Base-by-base conservation (phyloP, 352 stramenopile species). In the Phytophthora syringae region DNA sequence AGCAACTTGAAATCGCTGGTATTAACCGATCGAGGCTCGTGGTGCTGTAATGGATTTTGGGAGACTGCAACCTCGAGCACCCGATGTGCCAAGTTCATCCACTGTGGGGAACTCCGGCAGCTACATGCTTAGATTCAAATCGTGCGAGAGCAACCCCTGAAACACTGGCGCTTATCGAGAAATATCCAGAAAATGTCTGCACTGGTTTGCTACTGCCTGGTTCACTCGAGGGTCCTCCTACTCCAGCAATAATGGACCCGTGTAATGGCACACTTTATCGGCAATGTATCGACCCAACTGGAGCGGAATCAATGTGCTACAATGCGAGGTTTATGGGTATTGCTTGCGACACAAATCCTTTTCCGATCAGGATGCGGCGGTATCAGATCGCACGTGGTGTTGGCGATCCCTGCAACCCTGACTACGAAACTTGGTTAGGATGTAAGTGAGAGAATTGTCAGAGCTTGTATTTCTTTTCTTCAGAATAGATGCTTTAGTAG, bases 201-300 rank as follows among this genome's bases (percentile, higher is more conserved):
- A 57, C 37, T 16, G 73, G 51, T 30, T 44, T 68, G 30, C 13
- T 63, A 13, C 24, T 48, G 0, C 51, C 65, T 7, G 57, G n/a
- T 4, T 39, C 52, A 1, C 20, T 76, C 21, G 64, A 71, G 24
- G 64, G 44, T 3, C 44, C 45, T 9, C 53, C 64, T 6, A 70
- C 70, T 1, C 25, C 24, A 7, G 52, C n/a, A 9, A 63, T 51
- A 18, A 71, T 78, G 56, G 45, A 59, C 7, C 50, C 69, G 11
- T 86, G 75, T 64, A 72, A 81, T 37, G 78, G 78, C 1, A 77
- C 59, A 3, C 48, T 84, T 27, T 84, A 77, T 50, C 64, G 70
- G n/a, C 39, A 77, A 45, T 85, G 79, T 34, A 7, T 16, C 2
- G 27, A 67, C 22, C 11, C 48, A 2, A 53, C 18, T 21, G 60